These are phyloP conservation scores for Polyporus arcularius DNA, from an alignment of 768 basidiomycete genomes.

Conservation along the genomic window DNA sequence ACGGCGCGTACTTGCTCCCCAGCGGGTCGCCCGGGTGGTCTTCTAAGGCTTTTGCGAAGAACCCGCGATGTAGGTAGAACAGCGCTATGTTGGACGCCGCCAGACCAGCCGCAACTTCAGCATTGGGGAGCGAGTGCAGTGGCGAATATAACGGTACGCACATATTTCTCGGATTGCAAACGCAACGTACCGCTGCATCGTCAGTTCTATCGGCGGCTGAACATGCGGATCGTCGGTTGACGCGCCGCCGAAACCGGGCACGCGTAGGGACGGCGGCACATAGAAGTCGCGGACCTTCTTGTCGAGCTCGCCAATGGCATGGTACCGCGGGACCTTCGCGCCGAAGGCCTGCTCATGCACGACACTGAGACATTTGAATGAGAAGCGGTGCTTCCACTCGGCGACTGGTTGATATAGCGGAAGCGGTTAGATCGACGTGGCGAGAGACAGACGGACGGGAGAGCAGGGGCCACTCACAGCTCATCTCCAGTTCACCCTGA, in stretches of 20 bases:
- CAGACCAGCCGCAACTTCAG: neutral
- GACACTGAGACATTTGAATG: constrained; percentile 59
- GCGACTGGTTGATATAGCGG: constrained; percentile 41
- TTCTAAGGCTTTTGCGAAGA: constrained; percentile 70
- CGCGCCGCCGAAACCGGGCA: constrained; percentile 57
- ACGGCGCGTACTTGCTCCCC: constrained; percentile 67
- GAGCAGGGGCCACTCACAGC: constrained; percentile 43
- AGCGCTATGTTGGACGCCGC: constrained; percentile 40
- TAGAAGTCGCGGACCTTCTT: constrained; percentile 65
- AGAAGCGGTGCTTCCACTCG: constrained; percentile 71
- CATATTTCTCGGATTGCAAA: constrained; percentile 73
- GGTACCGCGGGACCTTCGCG: constrained; percentile 60
- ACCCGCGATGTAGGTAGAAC: constrained; percentile 76
- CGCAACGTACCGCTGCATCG: constrained; percentile 66
- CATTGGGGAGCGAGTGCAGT: neutral
- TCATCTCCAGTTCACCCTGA: constrained; percentile 59
- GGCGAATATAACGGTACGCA: constrained; percentile 31
- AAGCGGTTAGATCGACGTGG: neutral
- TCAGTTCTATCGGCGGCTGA: constrained; percentile 45
- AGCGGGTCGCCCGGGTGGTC: constrained; percentile 65
- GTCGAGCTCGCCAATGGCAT: constrained; percentile 63
- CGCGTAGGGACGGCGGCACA: constrained; percentile 63
- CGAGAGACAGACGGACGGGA: neutral
- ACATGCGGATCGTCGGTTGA: constrained; percentile 21
- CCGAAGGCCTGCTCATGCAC: constrained; percentile 73